phyloP scores from a whole-genome alignment of 2,329 filamentous ascomycete genomes.

The Cryphonectria radicalis region DNA sequence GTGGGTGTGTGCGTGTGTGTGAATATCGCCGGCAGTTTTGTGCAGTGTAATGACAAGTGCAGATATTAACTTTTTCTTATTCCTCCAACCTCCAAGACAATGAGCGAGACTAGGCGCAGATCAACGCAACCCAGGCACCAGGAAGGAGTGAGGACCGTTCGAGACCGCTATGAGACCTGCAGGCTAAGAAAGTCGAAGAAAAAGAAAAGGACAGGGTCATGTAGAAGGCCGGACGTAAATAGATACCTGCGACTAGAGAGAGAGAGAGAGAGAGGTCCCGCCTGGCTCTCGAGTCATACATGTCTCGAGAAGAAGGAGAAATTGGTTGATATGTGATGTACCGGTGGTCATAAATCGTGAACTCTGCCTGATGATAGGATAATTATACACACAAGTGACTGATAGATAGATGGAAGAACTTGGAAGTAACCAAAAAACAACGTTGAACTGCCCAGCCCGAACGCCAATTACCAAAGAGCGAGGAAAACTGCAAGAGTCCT shows the following conservation, averaged over 20 bases:
- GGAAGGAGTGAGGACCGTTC: neutral
- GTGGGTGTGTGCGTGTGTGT: too few relatives aligned
- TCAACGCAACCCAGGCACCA: neutral
- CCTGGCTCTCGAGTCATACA: neutral
- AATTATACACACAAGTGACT: neutral
- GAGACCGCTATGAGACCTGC: neutral
- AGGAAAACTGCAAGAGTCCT: neutral
- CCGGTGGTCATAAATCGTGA: neutral
- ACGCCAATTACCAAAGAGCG: neutral
- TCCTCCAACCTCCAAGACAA: neutral
- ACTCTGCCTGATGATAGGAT: neutral
- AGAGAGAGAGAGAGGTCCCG: neutral
- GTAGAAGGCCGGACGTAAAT: neutral
- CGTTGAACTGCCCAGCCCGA: neutral
- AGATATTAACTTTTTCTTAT: neutral
- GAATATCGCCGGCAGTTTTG: too few relatives aligned
- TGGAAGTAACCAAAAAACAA: neutral
- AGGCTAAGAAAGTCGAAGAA: neutral
- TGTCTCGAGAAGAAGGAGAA: neutral
- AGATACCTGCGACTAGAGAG: neutral
- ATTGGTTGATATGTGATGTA: neutral
- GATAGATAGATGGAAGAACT: neutral
- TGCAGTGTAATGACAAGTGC: neutral
- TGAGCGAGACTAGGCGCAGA: neutral
- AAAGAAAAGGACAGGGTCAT: neutral